Conservation (phyloP, 192 early-diverging fungal genomes). For the Coemansia sp. region DNA sequence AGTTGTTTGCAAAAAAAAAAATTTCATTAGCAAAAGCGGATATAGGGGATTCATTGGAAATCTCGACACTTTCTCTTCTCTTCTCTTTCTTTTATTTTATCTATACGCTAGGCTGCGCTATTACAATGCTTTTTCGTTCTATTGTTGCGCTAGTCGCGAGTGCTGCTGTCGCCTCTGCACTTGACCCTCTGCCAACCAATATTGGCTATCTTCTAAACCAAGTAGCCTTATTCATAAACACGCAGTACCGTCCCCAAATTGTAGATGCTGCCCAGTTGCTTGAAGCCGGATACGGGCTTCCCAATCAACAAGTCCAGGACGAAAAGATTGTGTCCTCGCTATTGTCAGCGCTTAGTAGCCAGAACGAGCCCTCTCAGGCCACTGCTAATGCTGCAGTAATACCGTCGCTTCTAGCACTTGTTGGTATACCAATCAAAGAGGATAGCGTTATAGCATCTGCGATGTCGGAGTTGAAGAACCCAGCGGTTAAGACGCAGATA, state of each 20-base stretch:
- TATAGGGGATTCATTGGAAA: not conserved
- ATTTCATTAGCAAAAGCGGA: not conserved
- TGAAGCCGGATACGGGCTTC: not conserved
- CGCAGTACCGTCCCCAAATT: not conserved
- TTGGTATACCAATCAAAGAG: not conserved
- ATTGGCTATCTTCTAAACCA: not conserved
- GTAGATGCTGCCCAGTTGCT: not conserved
- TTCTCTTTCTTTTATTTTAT: not conserved
- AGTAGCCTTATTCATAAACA: not conserved
- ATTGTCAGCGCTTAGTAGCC: not conserved
- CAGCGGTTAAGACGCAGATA: not conserved
- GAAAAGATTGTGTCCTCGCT: slow-evolving; percentile 1
- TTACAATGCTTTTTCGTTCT: not conserved
- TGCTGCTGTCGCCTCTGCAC: not conserved
- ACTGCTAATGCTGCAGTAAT: not conserved
- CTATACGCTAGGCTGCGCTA: not conserved
- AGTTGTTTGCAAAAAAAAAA: not conserved
- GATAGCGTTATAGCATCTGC: not conserved
- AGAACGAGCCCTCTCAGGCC: not conserved
- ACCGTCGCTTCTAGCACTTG: not conserved
- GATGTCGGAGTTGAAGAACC: not conserved
- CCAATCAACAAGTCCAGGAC: not conserved
- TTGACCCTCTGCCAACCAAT: not conserved
- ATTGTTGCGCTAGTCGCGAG: not conserved
- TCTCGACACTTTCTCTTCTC: not conserved